Conservation (phyloP, 1,284 basidiomycete genomes). For the Ustilago lituana region DNA sequence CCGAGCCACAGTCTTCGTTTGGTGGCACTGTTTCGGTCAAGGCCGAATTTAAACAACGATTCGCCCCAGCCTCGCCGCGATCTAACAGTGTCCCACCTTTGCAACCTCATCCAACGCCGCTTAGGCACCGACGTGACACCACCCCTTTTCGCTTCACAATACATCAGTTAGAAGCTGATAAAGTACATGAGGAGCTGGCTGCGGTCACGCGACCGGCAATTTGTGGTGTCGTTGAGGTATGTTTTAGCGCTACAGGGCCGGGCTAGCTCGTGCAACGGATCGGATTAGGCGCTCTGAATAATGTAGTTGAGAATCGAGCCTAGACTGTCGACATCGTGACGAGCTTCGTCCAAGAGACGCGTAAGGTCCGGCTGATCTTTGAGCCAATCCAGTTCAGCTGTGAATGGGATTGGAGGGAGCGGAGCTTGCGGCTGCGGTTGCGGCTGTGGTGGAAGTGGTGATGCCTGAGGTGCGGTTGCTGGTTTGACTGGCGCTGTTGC, state of each 20-base stretch:
- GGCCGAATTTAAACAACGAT: neutral
- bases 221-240: too few species aligned
- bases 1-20: too few species aligned
- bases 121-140: too few species aligned
- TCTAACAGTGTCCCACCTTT: slow-evolving; percentile 3
- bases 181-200: too few species aligned
- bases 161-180: too few species aligned
- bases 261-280: neutral
- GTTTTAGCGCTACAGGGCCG: too few species aligned
- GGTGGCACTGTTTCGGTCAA: slow-evolving; percentile 9
- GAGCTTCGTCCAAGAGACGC: slow-evolving; percentile 36
- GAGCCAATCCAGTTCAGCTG: slow-evolving; percentile 33
- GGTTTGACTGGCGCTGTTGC: neutral
- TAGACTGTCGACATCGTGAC: slow-evolving; percentile 37
- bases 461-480: neutral
- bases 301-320: slow-evolving; percentile 41
- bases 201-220: too few species aligned
- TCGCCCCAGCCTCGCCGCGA: neutral
- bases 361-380: slow-evolving; percentile 32
- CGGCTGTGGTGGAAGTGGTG: neutral
- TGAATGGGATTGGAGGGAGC: slow-evolving; percentile 14
- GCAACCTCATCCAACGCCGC: neutral
- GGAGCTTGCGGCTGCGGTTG: neutral
- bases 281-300: slow-evolving; percentile 27
- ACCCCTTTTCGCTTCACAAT: too few species aligned